Evolutionary conservation across 2,329 filamentous ascomycete species (phyloP).

Genomic region (Graphiopsis chlorocephala): DNA sequence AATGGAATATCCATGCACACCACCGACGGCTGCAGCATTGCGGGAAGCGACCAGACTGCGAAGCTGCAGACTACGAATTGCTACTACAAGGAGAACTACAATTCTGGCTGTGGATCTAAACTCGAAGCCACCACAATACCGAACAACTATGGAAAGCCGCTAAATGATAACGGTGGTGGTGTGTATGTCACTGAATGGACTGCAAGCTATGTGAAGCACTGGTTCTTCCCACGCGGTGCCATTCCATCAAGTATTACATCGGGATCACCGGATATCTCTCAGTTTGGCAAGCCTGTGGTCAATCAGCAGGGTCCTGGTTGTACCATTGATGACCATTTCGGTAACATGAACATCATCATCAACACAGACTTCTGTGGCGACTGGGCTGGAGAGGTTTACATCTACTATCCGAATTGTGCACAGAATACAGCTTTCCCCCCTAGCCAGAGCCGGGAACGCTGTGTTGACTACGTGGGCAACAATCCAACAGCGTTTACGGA

Average conservation of each 20-base stretch:
- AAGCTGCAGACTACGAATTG: conserved; percentile 30
- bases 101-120: conserved; percentile 33
- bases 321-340: conserved; percentile 37
- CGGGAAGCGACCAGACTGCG: conserved; percentile 31
- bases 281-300: conserved; percentile 61
- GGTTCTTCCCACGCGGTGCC: conserved; percentile 36
- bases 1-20: conserved; percentile 36
- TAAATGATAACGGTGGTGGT: conserved; percentile 34
- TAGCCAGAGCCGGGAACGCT: conserved; percentile 20
- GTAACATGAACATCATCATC: conserved; percentile 39
- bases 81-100: conserved; percentile 24
- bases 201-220: conserved; percentile 33
- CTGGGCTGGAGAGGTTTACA: conserved; percentile 36
- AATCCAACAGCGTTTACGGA: conserved; percentile 33
- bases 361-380: conserved; percentile 42
- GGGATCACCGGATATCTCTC: conserved; percentile 55
- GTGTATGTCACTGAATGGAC: conserved; percentile 39
- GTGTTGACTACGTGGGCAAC: conserved; percentile 34
- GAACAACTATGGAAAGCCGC: conserved; percentile 33
- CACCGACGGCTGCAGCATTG: conserved; percentile 30
- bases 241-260: conserved; percentile 43
- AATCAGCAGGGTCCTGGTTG: conserved; percentile 54
- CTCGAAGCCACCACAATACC: conserved; percentile 22
- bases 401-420: conserved; percentile 29
- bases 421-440: conserved; percentile 20